Evolutionary conservation across 192 early-diverging fungal species (phyloP).

Genomic region (Coemansia javaensis): DNA sequence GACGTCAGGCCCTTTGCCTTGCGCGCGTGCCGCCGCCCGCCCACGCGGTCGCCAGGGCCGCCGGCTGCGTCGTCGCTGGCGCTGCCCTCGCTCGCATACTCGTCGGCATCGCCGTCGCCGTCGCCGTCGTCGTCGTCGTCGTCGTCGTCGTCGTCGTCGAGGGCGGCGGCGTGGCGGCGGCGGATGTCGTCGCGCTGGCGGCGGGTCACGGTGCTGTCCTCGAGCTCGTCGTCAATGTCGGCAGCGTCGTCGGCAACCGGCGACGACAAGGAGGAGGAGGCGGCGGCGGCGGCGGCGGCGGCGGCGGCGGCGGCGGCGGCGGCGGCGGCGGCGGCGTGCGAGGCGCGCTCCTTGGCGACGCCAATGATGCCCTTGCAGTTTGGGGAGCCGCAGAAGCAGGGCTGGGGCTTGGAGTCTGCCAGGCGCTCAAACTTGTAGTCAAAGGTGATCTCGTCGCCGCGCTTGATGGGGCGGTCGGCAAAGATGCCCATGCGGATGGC

Average conservation of each 20-base stretch:
- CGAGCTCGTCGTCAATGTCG: constrained; percentile 55
- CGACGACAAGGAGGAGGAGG: too few species aligned
- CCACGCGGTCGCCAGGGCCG: constrained; percentile 20
- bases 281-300: constrained; percentile 46
- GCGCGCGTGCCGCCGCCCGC: too few species aligned
- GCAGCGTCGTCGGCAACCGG: too few species aligned
- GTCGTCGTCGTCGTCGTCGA: constrained; percentile 56
- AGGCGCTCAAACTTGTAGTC: constrained; percentile 97
- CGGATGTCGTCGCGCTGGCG: constrained; percentile 55
- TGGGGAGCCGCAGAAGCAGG: constrained; percentile 85
- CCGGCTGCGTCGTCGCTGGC: constrained; percentile 10
- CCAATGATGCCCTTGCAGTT: constrained; percentile 92
- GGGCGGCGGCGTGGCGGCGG: constrained; percentile 43
- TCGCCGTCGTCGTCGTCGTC: constrained; percentile 48
- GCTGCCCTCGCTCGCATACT: constrained; percentile 14
- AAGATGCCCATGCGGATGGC: constrained; percentile 96
- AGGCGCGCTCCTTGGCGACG: constrained; percentile 60
- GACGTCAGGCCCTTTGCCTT: constrained; percentile 59
- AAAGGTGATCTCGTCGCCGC: constrained; percentile 90
- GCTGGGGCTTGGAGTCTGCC: constrained; percentile 75
- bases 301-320: constrained; percentile 24
- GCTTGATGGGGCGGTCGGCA: constrained; percentile 65
- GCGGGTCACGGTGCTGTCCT: constrained; percentile 53
- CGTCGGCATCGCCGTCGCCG: constrained; percentile 51
- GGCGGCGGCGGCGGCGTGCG: neutral